These are phyloP conservation scores for Lipomyces kockii DNA, from an alignment of 805 yeast species.

Conservation along the genomic window DNA sequence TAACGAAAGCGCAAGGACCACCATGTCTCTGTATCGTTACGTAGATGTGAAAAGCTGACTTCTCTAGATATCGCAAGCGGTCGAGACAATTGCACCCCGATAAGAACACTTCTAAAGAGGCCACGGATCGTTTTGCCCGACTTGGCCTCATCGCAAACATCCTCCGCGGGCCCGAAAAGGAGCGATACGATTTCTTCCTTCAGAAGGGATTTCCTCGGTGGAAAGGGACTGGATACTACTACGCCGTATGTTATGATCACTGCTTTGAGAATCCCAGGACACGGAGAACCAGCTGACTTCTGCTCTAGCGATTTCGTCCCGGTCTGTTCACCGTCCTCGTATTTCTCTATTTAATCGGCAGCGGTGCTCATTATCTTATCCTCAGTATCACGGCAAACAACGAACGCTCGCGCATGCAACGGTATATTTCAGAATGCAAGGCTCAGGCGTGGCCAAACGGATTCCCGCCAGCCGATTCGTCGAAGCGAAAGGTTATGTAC, in stretches of 20 bases:
- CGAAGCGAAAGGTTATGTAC: slow-evolving; percentile 28
- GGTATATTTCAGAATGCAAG: slow-evolving; percentile 44
- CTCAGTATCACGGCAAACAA: slow-evolving; percentile 60
- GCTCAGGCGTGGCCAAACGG: slow-evolving; percentile 42
- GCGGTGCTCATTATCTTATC: slow-evolving; percentile 62
- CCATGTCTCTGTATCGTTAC: slow-evolving; percentile 1
- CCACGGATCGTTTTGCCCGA: slow-evolving; percentile 74
- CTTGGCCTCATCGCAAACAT: slow-evolving; percentile 77
- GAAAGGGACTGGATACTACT: slow-evolving; percentile 68
- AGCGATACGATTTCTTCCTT: slow-evolving; percentile 83
- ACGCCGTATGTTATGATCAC: slow-evolving; percentile 41
- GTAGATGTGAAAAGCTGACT: slow-evolving; percentile 31
- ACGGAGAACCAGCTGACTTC: not conserved
- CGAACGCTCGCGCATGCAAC: slow-evolving; percentile 58
- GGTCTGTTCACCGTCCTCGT: slow-evolving; percentile 57
- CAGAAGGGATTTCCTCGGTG: slow-evolving; percentile 84
- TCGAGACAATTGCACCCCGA: slow-evolving; percentile 87
- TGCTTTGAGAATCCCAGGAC: not conserved
- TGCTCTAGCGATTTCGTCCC: slow-evolving; percentile 63
- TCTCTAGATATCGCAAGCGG: slow-evolving; percentile 59
- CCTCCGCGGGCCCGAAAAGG: slow-evolving; percentile 61
- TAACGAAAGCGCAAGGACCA: slow-evolving; percentile 42
- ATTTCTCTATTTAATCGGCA: slow-evolving; percentile 56
- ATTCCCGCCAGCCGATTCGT: slow-evolving; percentile 37
- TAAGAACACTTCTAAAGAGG: slow-evolving; percentile 59